Conservation (phyloP, 805 yeast species). For the Gaillardinia entomophila region DNA sequence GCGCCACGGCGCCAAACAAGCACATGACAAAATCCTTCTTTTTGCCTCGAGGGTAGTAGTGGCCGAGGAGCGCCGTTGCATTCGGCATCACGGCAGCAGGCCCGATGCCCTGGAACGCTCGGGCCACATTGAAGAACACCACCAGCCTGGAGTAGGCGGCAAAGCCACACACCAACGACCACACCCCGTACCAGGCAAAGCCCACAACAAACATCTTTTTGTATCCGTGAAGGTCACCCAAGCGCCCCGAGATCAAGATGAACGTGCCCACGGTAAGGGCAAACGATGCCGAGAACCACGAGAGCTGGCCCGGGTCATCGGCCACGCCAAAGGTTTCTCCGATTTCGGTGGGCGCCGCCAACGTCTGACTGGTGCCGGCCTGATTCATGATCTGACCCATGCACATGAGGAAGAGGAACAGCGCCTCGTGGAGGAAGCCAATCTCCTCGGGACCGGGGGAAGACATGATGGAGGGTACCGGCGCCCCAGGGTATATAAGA, state of each 20-base stretch:
- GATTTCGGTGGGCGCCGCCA: conserved; percentile 12
- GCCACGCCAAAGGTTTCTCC: conserved; percentile 18
- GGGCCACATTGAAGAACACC: conserved; percentile 21
- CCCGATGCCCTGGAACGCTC: conserved; percentile 31
- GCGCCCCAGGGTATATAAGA: too few relatives aligned
- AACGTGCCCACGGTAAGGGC: conserved; percentile 33
- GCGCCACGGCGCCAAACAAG: conserved; percentile 30
- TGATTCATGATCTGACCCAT: conserved; percentile 25
- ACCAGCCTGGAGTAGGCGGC: conserved; percentile 16
- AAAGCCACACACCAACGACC: conserved; percentile 21
- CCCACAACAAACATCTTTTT: conserved; percentile 23
- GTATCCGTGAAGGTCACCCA: conserved; percentile 32
- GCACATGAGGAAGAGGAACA: conserved; percentile 18
- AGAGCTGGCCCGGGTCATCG: conserved; percentile 20
- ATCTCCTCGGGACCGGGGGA: conserved; percentile 18
- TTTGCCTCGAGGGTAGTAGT: conserved; percentile 19
- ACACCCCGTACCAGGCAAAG: conserved; percentile 14
- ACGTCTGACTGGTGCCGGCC: conserved; percentile 24
- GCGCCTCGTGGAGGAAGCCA: conserved; percentile 11
- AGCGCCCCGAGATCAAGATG: conserved; percentile 25
- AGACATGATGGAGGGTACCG: too few relatives aligned
- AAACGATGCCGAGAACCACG: conserved; percentile 31
- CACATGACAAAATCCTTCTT: conserved; percentile 19
- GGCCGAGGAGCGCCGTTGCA: conserved; percentile 26
- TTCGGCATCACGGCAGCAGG: conserved; percentile 31